Conservation (phyloP, 768 basidiomycete species). For the Neoboletus brunneissimus region DNA sequence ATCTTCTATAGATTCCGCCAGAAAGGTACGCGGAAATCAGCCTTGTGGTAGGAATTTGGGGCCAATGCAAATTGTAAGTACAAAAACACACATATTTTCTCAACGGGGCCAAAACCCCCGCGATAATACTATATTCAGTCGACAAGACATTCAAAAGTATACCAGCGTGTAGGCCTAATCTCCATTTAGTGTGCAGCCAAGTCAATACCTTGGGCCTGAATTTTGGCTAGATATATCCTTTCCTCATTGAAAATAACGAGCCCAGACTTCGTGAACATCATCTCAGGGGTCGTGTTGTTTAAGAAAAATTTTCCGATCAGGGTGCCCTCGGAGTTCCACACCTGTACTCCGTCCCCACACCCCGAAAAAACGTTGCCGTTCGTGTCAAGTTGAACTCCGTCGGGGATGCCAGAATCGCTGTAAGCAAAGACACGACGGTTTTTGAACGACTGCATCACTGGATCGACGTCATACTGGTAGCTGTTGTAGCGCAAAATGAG, state of each 20-base stretch:
- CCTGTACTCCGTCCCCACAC: conserved; percentile 68
- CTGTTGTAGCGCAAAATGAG: conserved; percentile 32
- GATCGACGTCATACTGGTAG: conserved; percentile 66
- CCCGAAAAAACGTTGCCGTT: conserved; percentile 65
- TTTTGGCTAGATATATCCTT: conserved; percentile 37
- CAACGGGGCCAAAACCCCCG: background rate
- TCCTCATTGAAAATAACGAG: conserved; percentile 42
- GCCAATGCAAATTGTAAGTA: background rate
- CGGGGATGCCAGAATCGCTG: conserved; percentile 60
- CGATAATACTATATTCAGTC: background rate
- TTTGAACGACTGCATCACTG: conserved; percentile 47
- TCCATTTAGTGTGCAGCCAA: conserved; percentile 9
- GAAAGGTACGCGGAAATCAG: background rate
- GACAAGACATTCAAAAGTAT: background rate
- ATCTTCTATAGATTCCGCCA: background rate
- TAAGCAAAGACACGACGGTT: conserved; percentile 70
- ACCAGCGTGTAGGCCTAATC: background rate
- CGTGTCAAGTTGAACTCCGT: conserved; percentile 64
- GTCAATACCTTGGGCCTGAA: conserved; percentile 32
- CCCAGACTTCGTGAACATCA: conserved; percentile 40
- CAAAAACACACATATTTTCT: background rate
- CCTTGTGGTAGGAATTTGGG: background rate
- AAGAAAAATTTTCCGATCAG: conserved; percentile 39
- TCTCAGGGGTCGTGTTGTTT: conserved; percentile 33
- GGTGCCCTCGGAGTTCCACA: conserved; percentile 53